phyloP scores from a whole-genome alignment of 768 basidiomycete genomes.

The Mycena polygramma region DNA sequence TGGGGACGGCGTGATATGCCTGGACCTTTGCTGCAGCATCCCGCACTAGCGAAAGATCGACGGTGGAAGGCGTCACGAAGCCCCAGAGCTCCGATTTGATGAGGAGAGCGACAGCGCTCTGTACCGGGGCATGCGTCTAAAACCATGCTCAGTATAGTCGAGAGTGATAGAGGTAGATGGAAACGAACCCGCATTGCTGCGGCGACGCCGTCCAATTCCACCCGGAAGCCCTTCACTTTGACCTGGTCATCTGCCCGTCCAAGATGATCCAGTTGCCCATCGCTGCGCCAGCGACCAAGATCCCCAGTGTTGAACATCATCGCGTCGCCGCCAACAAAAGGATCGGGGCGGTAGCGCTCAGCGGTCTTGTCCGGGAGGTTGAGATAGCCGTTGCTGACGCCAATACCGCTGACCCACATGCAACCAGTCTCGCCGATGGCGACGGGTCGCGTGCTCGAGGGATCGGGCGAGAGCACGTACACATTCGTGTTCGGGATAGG shows the following conservation, averaged over 20 bases:
- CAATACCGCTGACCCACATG: slow-evolving; percentile 63
- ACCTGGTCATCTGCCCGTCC: slow-evolving; percentile 61
- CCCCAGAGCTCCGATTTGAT: slow-evolving; percentile 61
- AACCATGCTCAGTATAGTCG: too few relatives aligned
- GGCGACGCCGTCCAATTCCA: slow-evolving; percentile 64
- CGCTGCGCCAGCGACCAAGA: slow-evolving; percentile 45
- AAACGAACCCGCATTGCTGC: slow-evolving; percentile 61
- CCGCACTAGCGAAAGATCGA: slow-evolving; percentile 48
- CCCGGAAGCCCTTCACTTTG: slow-evolving; percentile 65
- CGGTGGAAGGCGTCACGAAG: slow-evolving; percentile 56
- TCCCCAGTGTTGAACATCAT: slow-evolving; percentile 67
- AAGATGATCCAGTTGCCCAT: slow-evolving; percentile 47
- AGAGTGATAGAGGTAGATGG: too few relatives aligned
- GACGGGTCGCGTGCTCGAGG: slow-evolving; percentile 50
- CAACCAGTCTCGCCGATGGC: slow-evolving; percentile 55
- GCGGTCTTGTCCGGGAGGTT: slow-evolving; percentile 50
- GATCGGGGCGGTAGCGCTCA: slow-evolving; percentile 58
- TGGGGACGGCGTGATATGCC: slow-evolving; percentile 64
- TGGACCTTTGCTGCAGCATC: slow-evolving; percentile 54
- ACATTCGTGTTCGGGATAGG: slow-evolving; percentile 61
- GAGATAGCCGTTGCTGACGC: slow-evolving; percentile 45
- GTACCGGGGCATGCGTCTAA: slow-evolving; percentile 51
- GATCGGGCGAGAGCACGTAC: slow-evolving; percentile 52
- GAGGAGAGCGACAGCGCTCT: slow-evolving; percentile 54
- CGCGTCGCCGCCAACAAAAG: slow-evolving; percentile 51